Percentiles rank a stretch among this genome's conserved stretches.
Evolutionary conservation across 805 yeast species (phyloP).

Genomic region (Candida suzukii): DNA sequence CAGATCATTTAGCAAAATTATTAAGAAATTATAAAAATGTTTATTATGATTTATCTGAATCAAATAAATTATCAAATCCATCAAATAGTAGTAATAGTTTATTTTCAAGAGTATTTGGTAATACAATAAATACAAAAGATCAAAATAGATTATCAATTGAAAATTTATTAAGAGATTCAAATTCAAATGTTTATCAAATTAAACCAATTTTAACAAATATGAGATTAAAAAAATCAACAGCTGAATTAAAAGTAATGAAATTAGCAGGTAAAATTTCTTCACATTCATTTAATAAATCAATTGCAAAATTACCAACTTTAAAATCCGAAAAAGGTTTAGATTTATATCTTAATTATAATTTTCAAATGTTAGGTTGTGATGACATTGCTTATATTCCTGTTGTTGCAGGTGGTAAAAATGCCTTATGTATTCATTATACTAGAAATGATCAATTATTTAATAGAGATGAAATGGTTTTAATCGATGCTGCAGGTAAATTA

Average conservation of each 20-base stretch:
- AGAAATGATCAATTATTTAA: constrained; percentile 79
- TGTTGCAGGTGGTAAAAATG: constrained; percentile 89
- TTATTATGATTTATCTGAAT: constrained; percentile 40
- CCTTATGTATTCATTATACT: constrained; percentile 89
- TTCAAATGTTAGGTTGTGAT: constrained; percentile 84
- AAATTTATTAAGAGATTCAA: constrained; percentile 18
- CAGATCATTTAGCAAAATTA: constrained; percentile 37
- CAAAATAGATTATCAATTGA: constrained; percentile 17
- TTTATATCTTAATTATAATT: constrained; percentile 74
- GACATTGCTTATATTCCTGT: constrained; percentile 90
- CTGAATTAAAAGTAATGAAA: constrained; percentile 75
- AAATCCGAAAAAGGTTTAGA: constrained; percentile 71
- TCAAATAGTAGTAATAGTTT: background rate
- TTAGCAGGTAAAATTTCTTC: constrained; percentile 79
- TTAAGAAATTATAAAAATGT: constrained; percentile 42
- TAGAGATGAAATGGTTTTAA: constrained; percentile 70
- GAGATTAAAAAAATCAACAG: constrained; percentile 67
- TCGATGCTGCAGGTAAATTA: constrained; percentile 89
- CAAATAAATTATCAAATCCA: constrained; percentile 7
- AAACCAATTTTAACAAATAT: constrained; percentile 35
- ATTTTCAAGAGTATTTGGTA: background rate
- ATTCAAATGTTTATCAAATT: constrained; percentile 36
- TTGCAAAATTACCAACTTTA: constrained; percentile 51
- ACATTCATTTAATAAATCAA: constrained; percentile 77
- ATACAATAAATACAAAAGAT: background rate